Percentiles rank a stretch among this genome's conserved stretches.
Evolutionary conservation across 352 stramenopile species (phyloP).

Genomic region (Phytophthora foliorum): DNA sequence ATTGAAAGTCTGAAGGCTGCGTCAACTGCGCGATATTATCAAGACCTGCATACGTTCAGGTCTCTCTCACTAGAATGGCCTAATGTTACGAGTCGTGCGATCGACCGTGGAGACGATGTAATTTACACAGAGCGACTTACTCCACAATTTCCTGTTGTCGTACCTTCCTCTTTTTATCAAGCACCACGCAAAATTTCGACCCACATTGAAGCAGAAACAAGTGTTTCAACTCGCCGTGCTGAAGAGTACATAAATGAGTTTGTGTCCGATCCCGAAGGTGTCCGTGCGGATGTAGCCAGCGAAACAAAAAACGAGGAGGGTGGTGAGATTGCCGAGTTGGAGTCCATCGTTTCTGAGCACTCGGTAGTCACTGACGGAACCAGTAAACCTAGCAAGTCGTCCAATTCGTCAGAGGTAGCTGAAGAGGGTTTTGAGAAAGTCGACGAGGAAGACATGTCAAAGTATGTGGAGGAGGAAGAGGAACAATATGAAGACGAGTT

Average conservation of each 20-base stretch:
- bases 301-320: background rate
- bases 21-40: constrained; percentile 68
- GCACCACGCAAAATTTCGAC: background rate
- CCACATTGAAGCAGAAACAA: constrained; percentile 1
- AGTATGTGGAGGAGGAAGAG: constrained; percentile 12
- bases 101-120: background rate
- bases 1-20: constrained; percentile 66
- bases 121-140: background rate
- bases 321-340: background rate
- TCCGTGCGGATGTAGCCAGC: background rate
- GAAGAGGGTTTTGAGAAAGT: constrained; percentile 12
- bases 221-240: background rate
- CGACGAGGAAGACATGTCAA: constrained; percentile 3
- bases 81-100: background rate
- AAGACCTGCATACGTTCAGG: constrained; percentile 68
- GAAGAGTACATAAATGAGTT: constrained; percentile 35
- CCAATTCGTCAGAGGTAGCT: constrained; percentile 4
- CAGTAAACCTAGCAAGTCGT: background rate
- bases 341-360: constrained; percentile 15
- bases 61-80: constrained; percentile 41
- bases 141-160: background rate
- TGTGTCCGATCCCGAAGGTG: constrained; percentile 15
- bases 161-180: background rate
- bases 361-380: constrained; percentile 1
- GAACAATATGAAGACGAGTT: constrained; percentile 59